Evolutionary conservation across 495 filamentous ascomycete species (phyloP).

Genomic region (Rhypophila decipiens): DNA sequence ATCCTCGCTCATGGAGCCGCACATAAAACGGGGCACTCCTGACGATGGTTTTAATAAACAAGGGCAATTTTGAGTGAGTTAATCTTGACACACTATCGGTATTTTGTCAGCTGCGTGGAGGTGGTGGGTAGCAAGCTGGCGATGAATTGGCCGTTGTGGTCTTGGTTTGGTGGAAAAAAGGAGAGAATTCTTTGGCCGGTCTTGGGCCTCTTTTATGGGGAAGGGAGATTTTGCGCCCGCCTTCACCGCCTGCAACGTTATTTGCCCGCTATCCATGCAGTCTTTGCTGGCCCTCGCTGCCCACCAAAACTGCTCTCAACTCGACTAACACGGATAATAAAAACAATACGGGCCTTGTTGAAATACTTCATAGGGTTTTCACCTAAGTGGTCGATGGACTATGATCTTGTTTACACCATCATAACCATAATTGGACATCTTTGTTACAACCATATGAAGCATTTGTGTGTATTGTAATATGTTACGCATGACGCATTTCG

Average conservation of each 20-base stretch:
- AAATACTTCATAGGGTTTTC: too few relatives aligned
- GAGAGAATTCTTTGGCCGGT: constrained; percentile 14
- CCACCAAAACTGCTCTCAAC: too few relatives aligned
- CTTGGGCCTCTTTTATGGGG: constrained; percentile 11
- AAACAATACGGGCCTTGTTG: too few relatives aligned
- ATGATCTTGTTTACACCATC: too few relatives aligned
- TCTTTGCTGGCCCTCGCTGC: constrained; percentile 23
- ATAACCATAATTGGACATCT: too few relatives aligned
- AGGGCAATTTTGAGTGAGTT: constrained; percentile 50
- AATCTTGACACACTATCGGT: constrained; percentile 69
- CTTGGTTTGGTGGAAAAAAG: constrained; percentile 65
- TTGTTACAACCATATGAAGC: too few relatives aligned
- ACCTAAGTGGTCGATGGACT: too few relatives aligned
- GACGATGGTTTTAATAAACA: constrained; percentile 99
- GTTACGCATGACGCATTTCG: too few relatives aligned
- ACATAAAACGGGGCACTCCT: constrained; percentile 82
- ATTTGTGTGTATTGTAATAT: too few relatives aligned
- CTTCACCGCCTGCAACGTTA: not conserved
- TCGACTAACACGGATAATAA: too few relatives aligned
- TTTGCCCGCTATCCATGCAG: too few relatives aligned
- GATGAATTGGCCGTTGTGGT: constrained; percentile 66
- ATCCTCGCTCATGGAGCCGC: constrained; percentile 93
- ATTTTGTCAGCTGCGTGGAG: constrained; percentile 72
- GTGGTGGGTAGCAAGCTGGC: constrained; percentile 50
- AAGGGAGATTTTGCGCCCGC: constrained; percentile 2